Evolutionary conservation across 106 monocot species (phyloP).

Genomic region (Apostasia shenzhenica): DNA sequence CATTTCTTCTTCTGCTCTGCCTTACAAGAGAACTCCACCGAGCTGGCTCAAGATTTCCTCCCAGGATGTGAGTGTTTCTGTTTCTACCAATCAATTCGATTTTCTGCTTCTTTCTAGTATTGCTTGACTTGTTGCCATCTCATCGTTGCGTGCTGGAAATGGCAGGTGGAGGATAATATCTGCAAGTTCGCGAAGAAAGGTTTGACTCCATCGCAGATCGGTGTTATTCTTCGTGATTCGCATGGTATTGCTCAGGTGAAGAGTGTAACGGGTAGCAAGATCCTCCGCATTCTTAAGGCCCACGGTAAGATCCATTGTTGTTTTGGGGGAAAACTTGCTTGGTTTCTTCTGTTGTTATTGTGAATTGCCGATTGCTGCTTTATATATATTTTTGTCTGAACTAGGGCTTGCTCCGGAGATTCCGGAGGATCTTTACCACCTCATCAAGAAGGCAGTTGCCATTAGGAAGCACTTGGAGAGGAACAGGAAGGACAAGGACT

Average conservation of each 20-base stretch:
- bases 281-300: constrained; percentile 70
- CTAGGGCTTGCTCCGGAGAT: constrained; percentile 60
- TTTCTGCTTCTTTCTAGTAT: not conserved
- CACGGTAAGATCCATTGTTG: constrained; percentile 28
- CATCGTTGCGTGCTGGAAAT: not conserved
- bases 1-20: constrained; percentile 62
- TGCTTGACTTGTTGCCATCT: not conserved
- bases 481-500: constrained; percentile 63
- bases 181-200: constrained; percentile 85
- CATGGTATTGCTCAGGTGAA: constrained; percentile 84
- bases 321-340: not conserved
- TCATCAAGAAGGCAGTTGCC: constrained; percentile 69
- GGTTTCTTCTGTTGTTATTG: not conserved
- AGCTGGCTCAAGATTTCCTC: constrained; percentile 68
- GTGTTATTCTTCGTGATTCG: constrained; percentile 77
- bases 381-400: not conserved
- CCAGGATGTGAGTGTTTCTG: constrained; percentile 33
- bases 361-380: not conserved
- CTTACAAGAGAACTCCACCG: constrained; percentile 75
- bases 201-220: constrained; percentile 74
- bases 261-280: constrained; percentile 81
- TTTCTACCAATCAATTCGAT: not conserved
- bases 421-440: constrained; percentile 61
- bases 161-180: constrained; percentile 69
- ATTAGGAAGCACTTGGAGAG: constrained; percentile 70